These are phyloP conservation scores for Teratosphaeria destructans DNA, from an alignment of 2,329 filamentous ascomycete genomes.

Conservation along the genomic window DNA sequence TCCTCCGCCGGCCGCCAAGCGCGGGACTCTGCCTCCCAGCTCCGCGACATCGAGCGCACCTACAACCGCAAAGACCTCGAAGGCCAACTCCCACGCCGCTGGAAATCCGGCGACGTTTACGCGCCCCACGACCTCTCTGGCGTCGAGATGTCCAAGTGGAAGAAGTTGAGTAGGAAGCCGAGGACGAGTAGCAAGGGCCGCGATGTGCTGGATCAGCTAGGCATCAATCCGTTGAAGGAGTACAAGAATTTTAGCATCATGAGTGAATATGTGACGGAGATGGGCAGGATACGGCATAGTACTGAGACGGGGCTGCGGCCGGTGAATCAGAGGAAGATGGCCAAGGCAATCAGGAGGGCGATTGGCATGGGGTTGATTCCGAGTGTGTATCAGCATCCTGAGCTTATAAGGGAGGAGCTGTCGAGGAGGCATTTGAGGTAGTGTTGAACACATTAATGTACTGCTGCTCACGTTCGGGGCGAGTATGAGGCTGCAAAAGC, in stretches of 20 bases:
- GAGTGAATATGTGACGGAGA: constrained; percentile 74
- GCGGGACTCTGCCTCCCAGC: not conserved
- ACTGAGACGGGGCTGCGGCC: constrained; percentile 67
- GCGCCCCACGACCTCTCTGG: constrained; percentile 76
- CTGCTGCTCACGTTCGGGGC: too few relatives aligned
- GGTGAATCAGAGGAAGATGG: constrained; percentile 84
- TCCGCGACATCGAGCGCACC: constrained; percentile 10
- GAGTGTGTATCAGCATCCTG: constrained; percentile 79
- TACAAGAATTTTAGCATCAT: constrained; percentile 96
- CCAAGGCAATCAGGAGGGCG: constrained; percentile 80
- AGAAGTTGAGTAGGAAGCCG: constrained; percentile 35
- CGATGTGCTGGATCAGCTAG: constrained; percentile 72
- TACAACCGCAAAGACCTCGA: constrained; percentile 40
- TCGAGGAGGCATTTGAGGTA: not conserved
- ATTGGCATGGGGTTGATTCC: constrained; percentile 81
- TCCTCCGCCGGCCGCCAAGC: constrained; percentile 10
- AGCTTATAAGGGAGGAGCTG: constrained; percentile 45
- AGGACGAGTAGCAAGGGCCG: constrained; percentile 7
- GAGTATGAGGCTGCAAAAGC: too few relatives aligned
- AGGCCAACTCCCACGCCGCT: constrained; percentile 58
- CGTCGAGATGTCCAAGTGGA: constrained; percentile 74
- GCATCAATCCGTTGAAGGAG: constrained; percentile 68
- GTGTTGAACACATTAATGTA: not conserved
- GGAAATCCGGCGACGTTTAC: constrained; percentile 74
- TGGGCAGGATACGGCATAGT: constrained; percentile 75